These are phyloP conservation scores for Ogataea pignaliae DNA, from an alignment of 805 yeast species.

Conservation along the genomic window DNA sequence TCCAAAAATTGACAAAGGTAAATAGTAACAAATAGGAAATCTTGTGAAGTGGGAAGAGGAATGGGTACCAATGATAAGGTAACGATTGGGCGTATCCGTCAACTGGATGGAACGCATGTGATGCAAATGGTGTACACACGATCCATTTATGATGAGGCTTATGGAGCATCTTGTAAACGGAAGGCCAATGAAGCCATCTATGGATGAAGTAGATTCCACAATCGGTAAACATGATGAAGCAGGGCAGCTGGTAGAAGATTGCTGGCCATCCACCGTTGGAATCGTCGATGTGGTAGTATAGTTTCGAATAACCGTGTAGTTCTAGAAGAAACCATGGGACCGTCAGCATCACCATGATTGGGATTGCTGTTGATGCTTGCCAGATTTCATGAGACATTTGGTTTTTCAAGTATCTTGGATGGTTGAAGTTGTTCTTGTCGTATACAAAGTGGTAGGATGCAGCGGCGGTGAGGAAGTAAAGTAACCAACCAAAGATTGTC, in stretches of 20 bases:
- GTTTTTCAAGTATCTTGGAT: conserved; percentile 92
- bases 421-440: conserved; percentile 87
- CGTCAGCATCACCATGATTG: conserved; percentile 81
- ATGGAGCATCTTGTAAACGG: conserved; percentile 79
- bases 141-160: conserved; percentile 99
- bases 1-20: conserved; percentile 94
- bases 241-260: conserved; percentile 61
- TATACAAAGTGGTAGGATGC: conserved; percentile 75
- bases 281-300: conserved; percentile 64
- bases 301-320: conserved; percentile 73
- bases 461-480: conserved; percentile 72
- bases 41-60: conserved; percentile 90
- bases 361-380: conserved; percentile 78
- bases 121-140: conserved; percentile 96
- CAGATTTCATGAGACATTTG: conserved; percentile 82
- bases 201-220: conserved; percentile 88
- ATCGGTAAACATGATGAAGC: conserved; percentile 89
- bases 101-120: conserved; percentile 97
- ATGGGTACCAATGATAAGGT: conserved; percentile 91
- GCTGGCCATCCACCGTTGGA: conserved; percentile 67
- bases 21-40: conserved; percentile 75
- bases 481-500: conserved; percentile 79
- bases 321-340: conserved; percentile 88
- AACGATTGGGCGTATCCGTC: conserved; percentile 92
- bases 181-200: conserved; percentile 91